Conservation (phyloP, 129 eudicot genomes). For the Flaveria robusta region DNA sequence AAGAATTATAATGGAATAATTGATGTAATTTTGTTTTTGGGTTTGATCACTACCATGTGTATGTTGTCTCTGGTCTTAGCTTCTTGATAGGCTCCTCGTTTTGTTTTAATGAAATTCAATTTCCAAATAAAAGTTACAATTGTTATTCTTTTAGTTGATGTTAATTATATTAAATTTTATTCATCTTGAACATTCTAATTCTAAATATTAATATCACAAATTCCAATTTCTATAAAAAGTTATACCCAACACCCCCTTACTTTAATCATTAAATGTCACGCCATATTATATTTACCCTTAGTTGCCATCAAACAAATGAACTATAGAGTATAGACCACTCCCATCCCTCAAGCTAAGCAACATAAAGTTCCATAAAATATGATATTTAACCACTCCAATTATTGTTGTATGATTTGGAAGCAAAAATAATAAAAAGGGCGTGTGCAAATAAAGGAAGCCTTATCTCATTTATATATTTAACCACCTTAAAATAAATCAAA, state of each 20-base stretch:
- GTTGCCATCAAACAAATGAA: constrained; percentile 2
- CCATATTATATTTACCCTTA: background rate
- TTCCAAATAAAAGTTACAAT: too few species aligned
- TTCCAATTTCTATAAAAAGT: background rate
- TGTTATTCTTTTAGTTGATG: too few species aligned
- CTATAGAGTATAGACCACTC: constrained; percentile 1
- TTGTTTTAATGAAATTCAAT: too few species aligned
- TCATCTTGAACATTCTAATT: too few species aligned
- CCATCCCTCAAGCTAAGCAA: constrained; percentile 36
- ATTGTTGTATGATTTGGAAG: constrained; percentile 28
- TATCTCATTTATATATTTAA: background rate
- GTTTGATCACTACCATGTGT: too few species aligned
- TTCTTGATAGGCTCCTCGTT: too few species aligned
- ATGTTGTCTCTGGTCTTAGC: too few species aligned
- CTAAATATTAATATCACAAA: too few species aligned
- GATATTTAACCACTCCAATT: constrained; percentile 6
- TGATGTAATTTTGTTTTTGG: too few species aligned
- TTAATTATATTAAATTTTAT: too few species aligned
- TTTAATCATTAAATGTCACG: background rate
- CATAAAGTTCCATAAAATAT: constrained; percentile 20
- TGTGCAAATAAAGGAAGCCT: constrained; percentile 25
- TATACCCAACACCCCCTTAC: background rate
- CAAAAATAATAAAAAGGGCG: constrained; percentile 10
- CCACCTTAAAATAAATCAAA: background rate
- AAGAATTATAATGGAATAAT: too few species aligned